phyloP scores from a whole-genome alignment of 441 rosid genomes.

The Syzygium syzygioides region DNA sequence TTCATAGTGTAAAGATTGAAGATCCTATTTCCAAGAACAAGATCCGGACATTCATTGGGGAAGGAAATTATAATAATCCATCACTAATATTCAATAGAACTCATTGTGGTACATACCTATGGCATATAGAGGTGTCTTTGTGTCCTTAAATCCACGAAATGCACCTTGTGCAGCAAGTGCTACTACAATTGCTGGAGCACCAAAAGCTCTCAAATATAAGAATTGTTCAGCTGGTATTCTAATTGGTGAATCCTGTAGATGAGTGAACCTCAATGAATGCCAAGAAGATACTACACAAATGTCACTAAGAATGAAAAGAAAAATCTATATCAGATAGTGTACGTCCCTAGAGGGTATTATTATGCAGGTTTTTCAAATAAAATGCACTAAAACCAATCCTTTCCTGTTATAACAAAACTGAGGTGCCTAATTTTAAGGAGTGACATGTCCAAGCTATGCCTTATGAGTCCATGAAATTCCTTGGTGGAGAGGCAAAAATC shows the following conservation, averaged over 20 bases:
- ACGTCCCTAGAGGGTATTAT: neutral
- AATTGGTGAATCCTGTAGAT: constrained; percentile 80
- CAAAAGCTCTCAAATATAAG: constrained; percentile 69
- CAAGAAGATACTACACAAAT: neutral
- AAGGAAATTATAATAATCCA: neutral
- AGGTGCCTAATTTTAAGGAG: neutral
- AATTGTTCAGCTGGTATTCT: constrained; percentile 80
- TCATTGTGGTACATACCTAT: constrained; percentile 63
- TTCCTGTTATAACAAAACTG: neutral
- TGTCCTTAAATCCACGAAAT: constrained; percentile 93
- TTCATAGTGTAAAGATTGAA: neutral
- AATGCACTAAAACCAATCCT: neutral
- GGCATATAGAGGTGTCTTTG: constrained; percentile 87
- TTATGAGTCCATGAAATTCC: neutral
- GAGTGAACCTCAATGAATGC: neutral
- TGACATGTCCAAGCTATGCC: neutral
- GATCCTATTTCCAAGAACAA: neutral
- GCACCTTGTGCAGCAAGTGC: constrained; percentile 96
- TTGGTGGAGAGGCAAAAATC: neutral
- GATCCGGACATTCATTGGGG: neutral
- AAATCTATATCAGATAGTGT: neutral
- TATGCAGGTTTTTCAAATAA: neutral
- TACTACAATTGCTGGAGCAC: constrained; percentile 91
- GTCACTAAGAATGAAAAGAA: neutral
- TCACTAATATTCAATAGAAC: neutral